A percentile compares a stretch with the other conserved stretches of the same genome.
These are phyloP conservation scores for Tolypocladium nubicola DNA, from an alignment of 2,329 filamentous ascomycete genomes.

Conservation along the genomic window DNA sequence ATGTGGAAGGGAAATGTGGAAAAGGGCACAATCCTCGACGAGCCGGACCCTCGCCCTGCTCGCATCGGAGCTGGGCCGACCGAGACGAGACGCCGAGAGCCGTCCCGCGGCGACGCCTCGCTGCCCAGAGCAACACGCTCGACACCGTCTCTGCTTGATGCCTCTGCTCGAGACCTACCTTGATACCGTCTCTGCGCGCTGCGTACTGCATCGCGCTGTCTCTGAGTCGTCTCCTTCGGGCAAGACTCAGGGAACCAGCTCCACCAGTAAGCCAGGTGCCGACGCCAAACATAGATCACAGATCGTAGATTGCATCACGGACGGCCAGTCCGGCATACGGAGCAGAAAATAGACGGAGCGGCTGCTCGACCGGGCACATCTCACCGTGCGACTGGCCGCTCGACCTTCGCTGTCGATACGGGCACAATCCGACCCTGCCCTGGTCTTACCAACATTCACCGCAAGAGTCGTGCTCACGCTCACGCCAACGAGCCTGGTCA, in stretches of 20 bases:
- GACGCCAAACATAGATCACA: not conserved
- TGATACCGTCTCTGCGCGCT: too few relatives aligned
- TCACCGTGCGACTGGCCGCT: not conserved
- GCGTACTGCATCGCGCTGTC: too few relatives aligned
- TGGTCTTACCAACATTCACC: not conserved
- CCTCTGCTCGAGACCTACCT: too few relatives aligned
- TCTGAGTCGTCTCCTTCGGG: not conserved
- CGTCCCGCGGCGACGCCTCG: not conserved
- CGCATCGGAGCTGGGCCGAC: not conserved
- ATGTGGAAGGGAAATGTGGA: not conserved
- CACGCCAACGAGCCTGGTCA: not conserved
- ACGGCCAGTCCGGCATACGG: not conserved
- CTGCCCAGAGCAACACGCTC: too few relatives aligned
- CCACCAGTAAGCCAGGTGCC: not conserved
- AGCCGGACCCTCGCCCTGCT: not conserved
- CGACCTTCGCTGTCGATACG: not conserved
- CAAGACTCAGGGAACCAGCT: not conserved
- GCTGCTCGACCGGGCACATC: not conserved
- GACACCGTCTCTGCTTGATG: too few relatives aligned
- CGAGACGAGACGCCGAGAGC: not conserved
- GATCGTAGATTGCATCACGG: not conserved
- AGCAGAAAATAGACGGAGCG: not conserved
- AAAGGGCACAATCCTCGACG: not conserved
- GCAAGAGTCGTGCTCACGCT: not conserved
- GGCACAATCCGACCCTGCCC: not conserved